Conservation (phyloP, 208 protist genomes). For the Plasmodiophora brassicae region DNA sequence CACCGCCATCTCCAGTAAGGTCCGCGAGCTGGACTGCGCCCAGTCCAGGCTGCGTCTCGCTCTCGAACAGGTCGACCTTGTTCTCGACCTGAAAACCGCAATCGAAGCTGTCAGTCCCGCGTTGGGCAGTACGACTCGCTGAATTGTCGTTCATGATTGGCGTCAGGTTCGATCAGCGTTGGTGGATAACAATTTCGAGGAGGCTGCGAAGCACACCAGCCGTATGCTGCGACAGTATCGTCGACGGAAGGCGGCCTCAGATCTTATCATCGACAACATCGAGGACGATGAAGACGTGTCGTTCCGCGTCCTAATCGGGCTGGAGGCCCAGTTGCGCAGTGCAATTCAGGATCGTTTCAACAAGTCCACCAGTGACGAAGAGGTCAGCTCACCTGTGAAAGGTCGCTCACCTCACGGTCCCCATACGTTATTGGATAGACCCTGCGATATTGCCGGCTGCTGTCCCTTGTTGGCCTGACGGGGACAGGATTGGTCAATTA, state of each 20-base stretch:
- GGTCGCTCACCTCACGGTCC: neutral
- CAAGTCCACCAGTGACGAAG: neutral
- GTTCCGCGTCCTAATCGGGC: neutral
- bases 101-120: conserved; percentile 12
- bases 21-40: conserved; percentile 2
- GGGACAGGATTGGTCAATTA: neutral
- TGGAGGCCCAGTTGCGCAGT: neutral
- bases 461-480: neutral
- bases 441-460: neutral
- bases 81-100: conserved; percentile 1
- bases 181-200: neutral
- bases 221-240: neutral
- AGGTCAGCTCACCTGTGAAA: neutral
- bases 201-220: neutral
- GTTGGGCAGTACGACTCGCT: neutral
- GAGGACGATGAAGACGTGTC: conserved; percentile 2
- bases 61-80: neutral
- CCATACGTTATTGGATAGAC: neutral
- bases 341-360: neutral
- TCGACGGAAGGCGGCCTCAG: neutral
- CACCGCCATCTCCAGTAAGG: neutral
- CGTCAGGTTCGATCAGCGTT: neutral
- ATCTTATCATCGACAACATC: neutral
- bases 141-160: neutral
- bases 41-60: conserved; percentile 9